Conservation (phyloP, 495 filamentous ascomycete genomes). For the Tuber aestivum region DNA sequence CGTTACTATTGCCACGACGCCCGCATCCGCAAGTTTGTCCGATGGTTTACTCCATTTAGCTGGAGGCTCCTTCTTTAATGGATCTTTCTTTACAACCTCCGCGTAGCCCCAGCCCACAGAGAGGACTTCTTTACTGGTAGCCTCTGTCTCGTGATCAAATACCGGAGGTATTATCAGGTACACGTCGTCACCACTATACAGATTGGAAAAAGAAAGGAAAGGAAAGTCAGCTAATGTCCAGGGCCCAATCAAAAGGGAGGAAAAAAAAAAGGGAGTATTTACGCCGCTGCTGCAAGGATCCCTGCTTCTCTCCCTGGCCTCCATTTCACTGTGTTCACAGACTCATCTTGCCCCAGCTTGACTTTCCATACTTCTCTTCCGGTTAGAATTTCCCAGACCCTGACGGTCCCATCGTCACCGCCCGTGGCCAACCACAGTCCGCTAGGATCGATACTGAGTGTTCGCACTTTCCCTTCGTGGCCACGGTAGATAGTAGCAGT, state of each 20-base stretch:
- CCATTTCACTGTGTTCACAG: constrained; percentile 85
- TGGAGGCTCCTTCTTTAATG: constrained; percentile 65
- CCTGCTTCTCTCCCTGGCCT: constrained; percentile 73
- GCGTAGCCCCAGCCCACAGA: constrained; percentile 89
- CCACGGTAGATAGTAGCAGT: constrained; percentile 78
- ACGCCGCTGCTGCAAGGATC: constrained; percentile 71
- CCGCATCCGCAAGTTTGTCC: constrained; percentile 63
- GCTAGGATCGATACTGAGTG: constrained; percentile 68
- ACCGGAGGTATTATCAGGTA: constrained; percentile 75
- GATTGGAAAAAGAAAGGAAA: background rate
- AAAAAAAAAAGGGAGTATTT: constrained; percentile 8
- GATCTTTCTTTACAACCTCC: constrained; percentile 55
- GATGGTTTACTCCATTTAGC: constrained; percentile 79
- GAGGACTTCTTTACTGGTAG: constrained; percentile 65
- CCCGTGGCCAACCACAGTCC: constrained; percentile 79
- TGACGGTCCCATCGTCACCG: constrained; percentile 87
- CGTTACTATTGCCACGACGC: constrained; percentile 69
- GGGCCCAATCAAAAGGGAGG: background rate
- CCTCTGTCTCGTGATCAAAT: constrained; percentile 63
- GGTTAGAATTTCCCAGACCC: constrained; percentile 82
- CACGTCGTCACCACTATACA: constrained; percentile 62
- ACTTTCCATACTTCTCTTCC: constrained; percentile 83
- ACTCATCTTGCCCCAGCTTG: constrained; percentile 70
- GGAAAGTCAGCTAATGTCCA: background rate
- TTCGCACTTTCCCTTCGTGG: constrained; percentile 82